These are phyloP conservation scores for Coemansia sp. DNA, from an alignment of 192 early-diverging fungal species.

Conservation along the genomic window DNA sequence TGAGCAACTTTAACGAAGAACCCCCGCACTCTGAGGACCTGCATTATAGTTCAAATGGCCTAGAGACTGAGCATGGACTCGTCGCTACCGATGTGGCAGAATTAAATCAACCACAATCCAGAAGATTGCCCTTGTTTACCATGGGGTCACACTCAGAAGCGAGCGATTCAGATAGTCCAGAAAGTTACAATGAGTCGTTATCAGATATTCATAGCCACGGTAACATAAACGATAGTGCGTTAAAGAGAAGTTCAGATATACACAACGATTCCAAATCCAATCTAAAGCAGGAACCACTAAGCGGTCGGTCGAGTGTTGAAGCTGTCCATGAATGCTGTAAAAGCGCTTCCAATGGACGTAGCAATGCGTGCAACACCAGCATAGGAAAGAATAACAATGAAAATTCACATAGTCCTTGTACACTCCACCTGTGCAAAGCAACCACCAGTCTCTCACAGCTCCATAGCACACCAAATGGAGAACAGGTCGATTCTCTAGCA, in stretches of 20 bases:
- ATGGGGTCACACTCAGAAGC: conserved; percentile 51
- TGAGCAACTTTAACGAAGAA: conserved; percentile 70
- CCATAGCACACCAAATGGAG: conserved; percentile 9
- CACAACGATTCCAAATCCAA: neutral
- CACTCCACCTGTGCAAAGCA: conserved; percentile 46
- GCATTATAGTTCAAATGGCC: neutral
- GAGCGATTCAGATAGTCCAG: conserved; percentile 40
- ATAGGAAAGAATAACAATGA: neutral
- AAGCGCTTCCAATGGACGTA: neutral
- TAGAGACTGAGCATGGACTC: neutral
- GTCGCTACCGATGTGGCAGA: neutral
- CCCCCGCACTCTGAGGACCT: conserved; percentile 5
- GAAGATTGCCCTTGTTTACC: conserved; percentile 44
- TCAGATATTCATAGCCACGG: neutral
- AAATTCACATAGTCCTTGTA: conserved; percentile 2
- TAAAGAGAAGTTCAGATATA: no score
- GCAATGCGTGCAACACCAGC: neutral
- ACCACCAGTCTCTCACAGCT: conserved; percentile 43
- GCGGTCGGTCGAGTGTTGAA: neutral
- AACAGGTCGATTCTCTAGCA: neutral
- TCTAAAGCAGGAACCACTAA: neutral
- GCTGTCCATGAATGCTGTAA: neutral
- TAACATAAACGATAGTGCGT: neutral
- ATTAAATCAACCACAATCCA: conserved; percentile 7
- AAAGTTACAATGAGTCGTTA: conserved; percentile 5